Evolutionary conservation across 768 basidiomycete genomes (phyloP).

Genomic region (Psilocybe tampanensis): DNA sequence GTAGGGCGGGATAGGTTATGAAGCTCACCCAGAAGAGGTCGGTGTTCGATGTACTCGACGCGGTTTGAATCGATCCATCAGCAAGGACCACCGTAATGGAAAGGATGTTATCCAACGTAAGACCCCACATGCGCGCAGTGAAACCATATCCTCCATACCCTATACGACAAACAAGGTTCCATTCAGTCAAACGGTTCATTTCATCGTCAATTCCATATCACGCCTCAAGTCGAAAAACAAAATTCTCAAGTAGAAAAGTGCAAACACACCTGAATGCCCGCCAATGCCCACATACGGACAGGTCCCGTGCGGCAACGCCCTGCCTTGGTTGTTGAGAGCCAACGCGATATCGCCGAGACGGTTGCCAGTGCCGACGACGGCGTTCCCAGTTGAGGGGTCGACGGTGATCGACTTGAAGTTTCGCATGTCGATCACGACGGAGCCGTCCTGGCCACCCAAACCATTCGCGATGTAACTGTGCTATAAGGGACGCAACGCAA

Average conservation of each 20-base stretch:
- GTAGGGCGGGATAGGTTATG: neutral
- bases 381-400: slow-evolving; percentile 26
- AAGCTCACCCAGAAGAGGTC: slow-evolving; percentile 28
- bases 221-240: no score
- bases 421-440: slow-evolving; percentile 41
- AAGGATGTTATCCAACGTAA: slow-evolving; percentile 23
- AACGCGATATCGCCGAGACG: slow-evolving; percentile 38
- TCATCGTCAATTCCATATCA: no score
- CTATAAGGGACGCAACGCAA: neutral
- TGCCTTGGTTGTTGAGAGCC: slow-evolving; percentile 33
- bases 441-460: slow-evolving; percentile 38
- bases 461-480: slow-evolving; percentile 47
- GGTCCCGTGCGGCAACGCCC: slow-evolving; percentile 41
- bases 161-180: no score
- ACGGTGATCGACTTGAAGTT: slow-evolving; percentile 34
- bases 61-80: slow-evolving; percentile 22
- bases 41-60: slow-evolving; percentile 17
- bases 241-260: no score
- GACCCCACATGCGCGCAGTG: slow-evolving; percentile 24
- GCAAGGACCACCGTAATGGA: slow-evolving; percentile 24
- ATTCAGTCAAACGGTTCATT: neutral
- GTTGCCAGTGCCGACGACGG: slow-evolving; percentile 37
- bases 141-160: slow-evolving; percentile 23
- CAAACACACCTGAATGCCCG: slow-evolving; percentile 36
- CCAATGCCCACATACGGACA: slow-evolving; percentile 47